Evolutionary conservation across 2,329 filamentous ascomycete genomes (phyloP), one percentile per base, ranked within the genome.

Genomic region (Beauveria pseudobassiana): DNA sequence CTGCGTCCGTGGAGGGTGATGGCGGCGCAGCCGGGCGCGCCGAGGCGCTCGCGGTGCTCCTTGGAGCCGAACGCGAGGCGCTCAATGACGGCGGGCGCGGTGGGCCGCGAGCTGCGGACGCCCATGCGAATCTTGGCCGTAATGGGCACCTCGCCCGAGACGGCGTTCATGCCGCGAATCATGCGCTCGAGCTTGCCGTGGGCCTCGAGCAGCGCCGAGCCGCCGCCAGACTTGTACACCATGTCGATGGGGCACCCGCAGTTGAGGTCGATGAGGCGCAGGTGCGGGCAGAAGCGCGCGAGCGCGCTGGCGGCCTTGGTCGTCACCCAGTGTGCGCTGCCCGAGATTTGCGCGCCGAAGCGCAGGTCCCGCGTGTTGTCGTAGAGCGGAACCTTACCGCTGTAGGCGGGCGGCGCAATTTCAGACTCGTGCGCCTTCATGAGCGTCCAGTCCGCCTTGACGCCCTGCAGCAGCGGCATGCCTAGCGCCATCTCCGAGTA

Each of bases 401-500:
- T 81, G 69, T 91, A 87, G 42, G 82, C 84, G 20, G 93, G 93
- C 26, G 91, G 85, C 24, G 78, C 75, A 20, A 88, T 79, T 74
- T 99, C 95, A 7, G 87, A 89, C 72, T 92, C 87, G 71, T 99
- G 95, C 3, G 91, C 91, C 74, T 95, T 96, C 81, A 98, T 85
- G 61, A 99, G 80, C 22, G 95, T 92, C 95, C 95, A 99, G 77
- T 99, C 95, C 1, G 87, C 82, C 75, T 93, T 96, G 65, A 89
- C 85, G 42, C 95, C 95, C 74, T 97, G 92, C 6, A 99, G 82
- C 48, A 99, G 77, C 10, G 93, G 93, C 74, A 96, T 78, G 30
- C 91, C 87, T 83, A 99, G 90, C 4, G 93, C 95, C 95, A 99
- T 99, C 75, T 99, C 95, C 0, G 93, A 98, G 78, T 96, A 99